Conservation (phyloP, 768 basidiomycete genomes). For the Tylopilus cervinicoccineus region DNA sequence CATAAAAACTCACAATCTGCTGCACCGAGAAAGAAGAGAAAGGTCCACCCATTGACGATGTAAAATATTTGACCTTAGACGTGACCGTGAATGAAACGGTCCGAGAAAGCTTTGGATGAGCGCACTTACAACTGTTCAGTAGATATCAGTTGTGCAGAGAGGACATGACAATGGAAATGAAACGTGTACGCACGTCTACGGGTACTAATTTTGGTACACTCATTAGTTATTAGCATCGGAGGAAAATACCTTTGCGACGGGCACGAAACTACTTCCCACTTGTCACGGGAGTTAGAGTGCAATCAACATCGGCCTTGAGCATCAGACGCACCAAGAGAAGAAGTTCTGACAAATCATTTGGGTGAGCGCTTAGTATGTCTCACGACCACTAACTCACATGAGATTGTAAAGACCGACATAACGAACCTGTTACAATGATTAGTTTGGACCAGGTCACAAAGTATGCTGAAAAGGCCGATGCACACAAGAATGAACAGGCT, state of each 20-base stretch:
- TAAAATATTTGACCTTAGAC: background rate
- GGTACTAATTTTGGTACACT: background rate
- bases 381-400: background rate
- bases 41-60: background rate
- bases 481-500: constrained; percentile 5
- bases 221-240: background rate
- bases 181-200: background rate
- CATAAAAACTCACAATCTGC: constrained; percentile 1
- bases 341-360: background rate
- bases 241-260: background rate
- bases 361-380: background rate
- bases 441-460: background rate
- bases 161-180: no score
- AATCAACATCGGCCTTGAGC: background rate
- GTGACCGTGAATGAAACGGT: background rate
- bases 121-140: background rate
- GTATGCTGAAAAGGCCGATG: background rate
- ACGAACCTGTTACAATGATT: constrained; percentile 1
- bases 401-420: constrained; percentile 3
- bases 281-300: background rate
- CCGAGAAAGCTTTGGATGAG: background rate
- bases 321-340: background rate
- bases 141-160: background rate
- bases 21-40: background rate
- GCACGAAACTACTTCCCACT: constrained; percentile 1